Percentiles rank a stretch among this genome's conserved stretches.
Evolutionary conservation across 257 asterid species (phyloP).

Genomic region (Solanum sitiens): DNA sequence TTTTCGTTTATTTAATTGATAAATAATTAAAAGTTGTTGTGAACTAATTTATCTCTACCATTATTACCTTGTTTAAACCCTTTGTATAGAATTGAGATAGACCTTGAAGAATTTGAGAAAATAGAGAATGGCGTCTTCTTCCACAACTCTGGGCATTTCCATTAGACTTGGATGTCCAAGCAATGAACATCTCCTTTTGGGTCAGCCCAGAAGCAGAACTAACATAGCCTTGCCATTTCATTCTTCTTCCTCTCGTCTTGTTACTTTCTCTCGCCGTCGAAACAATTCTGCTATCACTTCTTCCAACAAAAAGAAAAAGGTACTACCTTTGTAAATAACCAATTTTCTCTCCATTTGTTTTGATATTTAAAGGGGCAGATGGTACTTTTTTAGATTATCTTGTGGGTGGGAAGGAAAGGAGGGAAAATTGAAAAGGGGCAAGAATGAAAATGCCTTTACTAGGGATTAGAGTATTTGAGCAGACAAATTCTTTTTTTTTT

Average conservation of each 20-base stretch:
- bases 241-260: conserved; percentile 2
- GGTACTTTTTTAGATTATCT: background rate
- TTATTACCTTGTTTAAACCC: background rate
- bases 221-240: conserved; percentile 14
- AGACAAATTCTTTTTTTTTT: too few relatives aligned
- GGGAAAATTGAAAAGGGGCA: background rate
- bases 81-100: background rate
- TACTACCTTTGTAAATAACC: background rate
- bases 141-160: conserved; percentile 33
- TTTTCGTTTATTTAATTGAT: too few relatives aligned
- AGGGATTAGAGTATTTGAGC: background rate
- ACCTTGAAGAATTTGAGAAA: background rate
- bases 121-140: conserved; percentile 32
- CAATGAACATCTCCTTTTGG: conserved; percentile 8
- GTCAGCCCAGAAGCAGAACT: conserved; percentile 11
- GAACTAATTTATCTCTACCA: too few relatives aligned
- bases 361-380: background rate
- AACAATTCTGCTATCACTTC: conserved; percentile 15
- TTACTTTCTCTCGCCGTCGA: conserved; percentile 57
- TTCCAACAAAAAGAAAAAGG: conserved; percentile 41
- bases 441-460: background rate
- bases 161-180: conserved; percentile 11
- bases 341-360: background rate
- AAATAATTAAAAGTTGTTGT: too few relatives aligned
- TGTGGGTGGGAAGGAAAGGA: background rate